A percentile compares a stretch with the other conserved stretches of the same genome.
Evolutionary conservation across 768 basidiomycete species (phyloP).

Genomic region (Inosperma sp.): DNA sequence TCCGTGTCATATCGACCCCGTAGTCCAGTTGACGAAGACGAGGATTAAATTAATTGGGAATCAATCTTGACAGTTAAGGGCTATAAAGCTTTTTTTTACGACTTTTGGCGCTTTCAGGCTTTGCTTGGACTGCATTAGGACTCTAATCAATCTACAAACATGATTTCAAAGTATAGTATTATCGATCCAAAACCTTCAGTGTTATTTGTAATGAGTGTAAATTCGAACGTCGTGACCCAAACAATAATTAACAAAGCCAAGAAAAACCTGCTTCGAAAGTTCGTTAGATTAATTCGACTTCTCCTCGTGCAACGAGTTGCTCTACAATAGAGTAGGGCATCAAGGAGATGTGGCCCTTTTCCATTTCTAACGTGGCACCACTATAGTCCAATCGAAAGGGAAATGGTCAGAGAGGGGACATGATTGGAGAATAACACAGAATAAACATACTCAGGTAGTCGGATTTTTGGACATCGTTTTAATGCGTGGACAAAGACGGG

Average conservation of each 20-base stretch:
- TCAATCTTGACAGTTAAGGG: conserved; percentile 29
- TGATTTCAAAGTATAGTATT: no score
- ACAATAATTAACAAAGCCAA: no score
- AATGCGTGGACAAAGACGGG: conserved; percentile 83
- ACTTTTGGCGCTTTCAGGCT: no score
- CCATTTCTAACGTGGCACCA: conserved; percentile 67
- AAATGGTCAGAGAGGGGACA: not conserved
- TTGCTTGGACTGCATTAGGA: no score
- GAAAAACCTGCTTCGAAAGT: no score
- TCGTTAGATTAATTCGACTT: conserved; percentile 72
- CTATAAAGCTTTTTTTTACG: no score
- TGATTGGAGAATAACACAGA: not conserved
- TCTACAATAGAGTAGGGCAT: conserved; percentile 75
- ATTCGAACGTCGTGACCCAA: no score
- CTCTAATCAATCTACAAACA: no score
- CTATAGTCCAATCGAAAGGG: no score
- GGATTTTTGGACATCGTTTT: conserved; percentile 59
- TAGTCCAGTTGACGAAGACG: conserved; percentile 39
- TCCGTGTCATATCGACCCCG: conserved; percentile 29
- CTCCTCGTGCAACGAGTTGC: conserved; percentile 63
- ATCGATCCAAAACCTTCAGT: no score
- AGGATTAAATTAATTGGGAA: conserved; percentile 30
- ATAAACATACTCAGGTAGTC: conserved; percentile 60
- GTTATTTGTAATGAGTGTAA: no score
- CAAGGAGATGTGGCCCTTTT: conserved; percentile 77